Conservation (phyloP, 75 land plant genomes). For the Picea sitchensis region DNA sequence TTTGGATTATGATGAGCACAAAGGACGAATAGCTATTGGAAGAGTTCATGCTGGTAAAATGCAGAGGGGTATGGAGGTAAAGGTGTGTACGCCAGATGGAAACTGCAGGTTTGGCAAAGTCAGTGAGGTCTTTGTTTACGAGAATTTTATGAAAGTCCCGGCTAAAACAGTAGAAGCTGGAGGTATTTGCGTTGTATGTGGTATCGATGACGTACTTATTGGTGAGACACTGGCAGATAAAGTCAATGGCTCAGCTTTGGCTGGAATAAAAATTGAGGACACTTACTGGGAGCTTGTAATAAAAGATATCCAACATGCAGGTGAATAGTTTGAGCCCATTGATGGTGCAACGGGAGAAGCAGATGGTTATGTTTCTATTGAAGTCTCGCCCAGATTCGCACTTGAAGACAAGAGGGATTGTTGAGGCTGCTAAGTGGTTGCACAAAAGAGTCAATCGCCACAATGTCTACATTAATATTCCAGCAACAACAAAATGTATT, state of each 20-base stretch:
- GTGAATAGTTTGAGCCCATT: too few species aligned
- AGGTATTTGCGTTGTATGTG: constrained; percentile 94
- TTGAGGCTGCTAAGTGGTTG: too few species aligned
- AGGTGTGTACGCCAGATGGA: constrained; percentile 84
- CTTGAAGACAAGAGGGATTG: too few species aligned
- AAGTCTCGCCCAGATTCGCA: too few species aligned
- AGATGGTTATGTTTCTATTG: too few species aligned
- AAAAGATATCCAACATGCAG: too few species aligned
- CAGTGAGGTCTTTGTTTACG: constrained; percentile 89
- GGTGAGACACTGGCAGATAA: constrained; percentile 96
- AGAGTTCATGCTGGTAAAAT: constrained; percentile 85
- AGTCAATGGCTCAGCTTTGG: constrained; percentile 65
- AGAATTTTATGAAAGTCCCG: constrained; percentile 81
- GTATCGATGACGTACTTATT: constrained; percentile 87
- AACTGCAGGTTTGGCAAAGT: constrained; percentile 70
- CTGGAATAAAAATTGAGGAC: constrained; percentile 85
- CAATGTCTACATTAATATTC: too few species aligned
- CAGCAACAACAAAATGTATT: too few species aligned
- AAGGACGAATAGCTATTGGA: constrained; percentile 94
- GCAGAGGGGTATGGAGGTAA: constrained; percentile 67
- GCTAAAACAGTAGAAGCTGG: constrained; percentile 84
- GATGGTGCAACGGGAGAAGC: too few species aligned
- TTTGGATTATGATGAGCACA: constrained; percentile 96
- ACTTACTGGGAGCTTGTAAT: too few species aligned
- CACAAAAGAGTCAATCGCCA: too few species aligned